Conservation (phyloP, 2,329 filamentous ascomycete genomes). For the Penicillium brasilianum region DNA sequence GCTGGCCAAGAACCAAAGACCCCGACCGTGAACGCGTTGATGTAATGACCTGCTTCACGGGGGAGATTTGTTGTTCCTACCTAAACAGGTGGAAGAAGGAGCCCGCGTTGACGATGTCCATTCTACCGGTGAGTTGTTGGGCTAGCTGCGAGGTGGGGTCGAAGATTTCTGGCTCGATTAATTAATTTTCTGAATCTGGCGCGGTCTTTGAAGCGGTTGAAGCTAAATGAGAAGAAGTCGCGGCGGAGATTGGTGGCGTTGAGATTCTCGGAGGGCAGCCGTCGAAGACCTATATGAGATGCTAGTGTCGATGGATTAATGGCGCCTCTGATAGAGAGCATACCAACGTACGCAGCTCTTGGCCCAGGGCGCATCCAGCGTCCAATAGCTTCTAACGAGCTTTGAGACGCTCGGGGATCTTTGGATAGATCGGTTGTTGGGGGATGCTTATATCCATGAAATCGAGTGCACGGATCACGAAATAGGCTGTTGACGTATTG, state of each 20-base stretch:
- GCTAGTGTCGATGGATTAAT: neutral
- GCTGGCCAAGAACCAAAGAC: constrained; percentile 31
- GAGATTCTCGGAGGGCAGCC: constrained; percentile 56
- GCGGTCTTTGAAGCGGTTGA: constrained; percentile 68
- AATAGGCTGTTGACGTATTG: constrained; percentile 29
- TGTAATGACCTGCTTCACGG: constrained; percentile 39
- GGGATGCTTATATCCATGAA: constrained; percentile 32
- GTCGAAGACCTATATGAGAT: constrained; percentile 39
- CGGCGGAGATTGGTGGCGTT: constrained; percentile 57
- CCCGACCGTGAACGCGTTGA: constrained; percentile 37
- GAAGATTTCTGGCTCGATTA: constrained; percentile 53
- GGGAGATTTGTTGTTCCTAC: constrained; percentile 39
- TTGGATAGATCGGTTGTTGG: constrained; percentile 26
- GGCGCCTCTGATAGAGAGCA: neutral
- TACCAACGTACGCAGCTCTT: constrained; percentile 32
- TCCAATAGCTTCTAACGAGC: constrained; percentile 30
- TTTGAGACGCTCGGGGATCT: constrained; percentile 29
- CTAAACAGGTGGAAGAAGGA: constrained; percentile 51
- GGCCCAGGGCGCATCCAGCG: constrained; percentile 32
- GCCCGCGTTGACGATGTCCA: constrained; percentile 49
- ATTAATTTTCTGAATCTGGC: constrained; percentile 17
- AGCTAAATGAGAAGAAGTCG: constrained; percentile 62
- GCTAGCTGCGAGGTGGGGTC: constrained; percentile 35
- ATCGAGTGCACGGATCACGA: constrained; percentile 24
- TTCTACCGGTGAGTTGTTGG: constrained; percentile 31